These are phyloP conservation scores for Leishmania braziliensis DNA, from an alignment of 208 protist species.

Conservation along the genomic window DNA sequence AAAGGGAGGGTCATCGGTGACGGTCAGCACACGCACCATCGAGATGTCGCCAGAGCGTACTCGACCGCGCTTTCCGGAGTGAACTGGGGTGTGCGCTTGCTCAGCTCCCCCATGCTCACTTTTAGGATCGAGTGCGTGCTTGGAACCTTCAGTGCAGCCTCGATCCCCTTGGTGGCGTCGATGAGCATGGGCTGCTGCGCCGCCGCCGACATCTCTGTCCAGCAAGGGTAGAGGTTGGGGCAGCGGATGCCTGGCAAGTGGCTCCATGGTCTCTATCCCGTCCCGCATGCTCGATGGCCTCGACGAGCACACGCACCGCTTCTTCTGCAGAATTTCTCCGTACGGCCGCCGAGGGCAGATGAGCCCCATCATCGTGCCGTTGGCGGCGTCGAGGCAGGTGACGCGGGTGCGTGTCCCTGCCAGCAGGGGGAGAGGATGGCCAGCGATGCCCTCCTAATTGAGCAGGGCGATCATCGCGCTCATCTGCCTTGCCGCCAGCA, in stretches of 20 bases:
- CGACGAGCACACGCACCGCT: background rate
- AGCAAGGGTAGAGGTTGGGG: slow-evolving; percentile 33
- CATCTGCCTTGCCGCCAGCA: slow-evolving; percentile 32
- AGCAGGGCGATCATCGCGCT: slow-evolving; percentile 22
- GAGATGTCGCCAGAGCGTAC: slow-evolving; percentile 30
- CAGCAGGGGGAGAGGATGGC: slow-evolving; percentile 19
- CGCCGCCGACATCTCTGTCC: slow-evolving; percentile 29
- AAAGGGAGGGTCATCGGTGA: slow-evolving; percentile 35
- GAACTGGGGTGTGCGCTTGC: slow-evolving; percentile 25
- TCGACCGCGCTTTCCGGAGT: slow-evolving; percentile 30
- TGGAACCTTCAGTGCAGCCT: slow-evolving; percentile 27
- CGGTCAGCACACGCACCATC: slow-evolving; percentile 30
- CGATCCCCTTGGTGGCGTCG: slow-evolving; percentile 45
- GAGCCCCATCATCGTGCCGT: slow-evolving; percentile 46
- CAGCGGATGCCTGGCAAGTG: background rate
- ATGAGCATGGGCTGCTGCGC: slow-evolving; percentile 36
- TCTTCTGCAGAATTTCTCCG: slow-evolving; percentile 25
- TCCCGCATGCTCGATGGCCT: no score
- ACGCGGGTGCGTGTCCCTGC: slow-evolving; percentile 40
- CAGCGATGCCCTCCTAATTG: slow-evolving; percentile 26
- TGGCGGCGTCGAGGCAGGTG: slow-evolving; percentile 31
- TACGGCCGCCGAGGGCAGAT: slow-evolving; percentile 36
- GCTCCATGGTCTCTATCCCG: background rate
- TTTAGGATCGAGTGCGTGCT: slow-evolving; percentile 34
- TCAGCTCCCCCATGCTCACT: slow-evolving; percentile 38